phyloP scores from a whole-genome alignment of 139 green algal species.

The Tetradesmus lagerheimii region DNA sequence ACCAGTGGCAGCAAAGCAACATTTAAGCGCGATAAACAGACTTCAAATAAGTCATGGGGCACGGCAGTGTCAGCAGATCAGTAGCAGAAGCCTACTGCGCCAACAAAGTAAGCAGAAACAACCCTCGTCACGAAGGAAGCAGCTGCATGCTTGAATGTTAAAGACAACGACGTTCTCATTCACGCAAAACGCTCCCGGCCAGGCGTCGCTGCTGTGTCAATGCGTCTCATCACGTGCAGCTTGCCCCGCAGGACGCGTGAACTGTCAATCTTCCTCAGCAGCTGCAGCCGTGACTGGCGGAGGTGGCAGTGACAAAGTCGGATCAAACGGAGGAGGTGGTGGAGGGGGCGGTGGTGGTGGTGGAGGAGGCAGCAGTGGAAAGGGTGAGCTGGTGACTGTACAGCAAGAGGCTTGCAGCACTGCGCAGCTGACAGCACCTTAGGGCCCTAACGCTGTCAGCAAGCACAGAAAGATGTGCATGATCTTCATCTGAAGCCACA shows the following conservation, averaged over 20 bases:
- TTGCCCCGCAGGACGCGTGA: background rate
- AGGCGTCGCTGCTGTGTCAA: background rate
- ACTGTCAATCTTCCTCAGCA: constrained; percentile 4
- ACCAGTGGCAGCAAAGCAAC: background rate
- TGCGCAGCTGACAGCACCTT: too few relatives aligned
- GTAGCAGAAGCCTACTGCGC: background rate
- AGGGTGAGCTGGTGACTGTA: background rate
- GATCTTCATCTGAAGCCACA: background rate
- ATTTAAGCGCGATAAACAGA: background rate
- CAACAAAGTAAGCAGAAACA: background rate
- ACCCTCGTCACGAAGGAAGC: background rate
- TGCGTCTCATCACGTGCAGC: background rate
- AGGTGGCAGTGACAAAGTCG: constrained; percentile 3
- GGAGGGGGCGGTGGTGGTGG: background rate
- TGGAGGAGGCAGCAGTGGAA: background rate
- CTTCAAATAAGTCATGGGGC: background rate
- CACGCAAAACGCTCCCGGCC: background rate
- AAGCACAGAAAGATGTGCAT: background rate
- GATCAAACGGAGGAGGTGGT: background rate
- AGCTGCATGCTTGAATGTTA: background rate
- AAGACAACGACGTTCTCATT: background rate
- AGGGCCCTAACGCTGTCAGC: background rate
- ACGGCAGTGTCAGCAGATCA: background rate
- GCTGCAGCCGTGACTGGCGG: constrained; percentile 15
- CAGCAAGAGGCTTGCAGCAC: background rate